Conservation (phyloP, 75 land plant genomes). For the Cunninghamia lanceolata region DNA sequence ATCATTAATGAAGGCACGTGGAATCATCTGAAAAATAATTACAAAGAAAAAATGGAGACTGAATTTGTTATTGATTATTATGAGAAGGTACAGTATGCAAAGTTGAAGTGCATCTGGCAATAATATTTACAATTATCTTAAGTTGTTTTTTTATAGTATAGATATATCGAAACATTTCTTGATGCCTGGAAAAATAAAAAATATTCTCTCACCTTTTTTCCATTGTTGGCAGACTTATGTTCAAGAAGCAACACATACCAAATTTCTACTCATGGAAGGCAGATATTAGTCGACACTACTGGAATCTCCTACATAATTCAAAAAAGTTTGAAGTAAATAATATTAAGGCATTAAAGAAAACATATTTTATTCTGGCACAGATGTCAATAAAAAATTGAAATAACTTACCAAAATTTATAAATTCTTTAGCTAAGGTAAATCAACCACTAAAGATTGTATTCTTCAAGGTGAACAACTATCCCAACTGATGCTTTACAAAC, state of each 20-base stretch:
- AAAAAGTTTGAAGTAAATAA: background rate
- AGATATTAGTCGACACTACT: background rate
- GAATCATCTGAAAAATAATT: background rate
- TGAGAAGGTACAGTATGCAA: background rate
- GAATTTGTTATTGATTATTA: background rate
- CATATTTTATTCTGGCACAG: background rate
- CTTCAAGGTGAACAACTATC: background rate
- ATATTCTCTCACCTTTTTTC: background rate
- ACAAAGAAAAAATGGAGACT: background rate
- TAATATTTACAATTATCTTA: background rate
- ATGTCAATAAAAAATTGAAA: background rate
- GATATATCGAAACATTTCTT: background rate
- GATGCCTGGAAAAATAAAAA: background rate
- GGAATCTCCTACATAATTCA: background rate
- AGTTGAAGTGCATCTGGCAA: background rate
- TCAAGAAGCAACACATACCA: background rate
- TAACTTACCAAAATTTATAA: background rate
- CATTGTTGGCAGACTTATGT: background rate
- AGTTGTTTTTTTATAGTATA: background rate
- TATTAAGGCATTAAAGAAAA: background rate
- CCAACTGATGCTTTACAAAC: background rate
- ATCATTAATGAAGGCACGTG: background rate
- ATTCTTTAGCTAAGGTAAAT: background rate
- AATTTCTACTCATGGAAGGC: background rate
- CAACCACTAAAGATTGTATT: too few species aligned